Percentiles rank a stretch among this genome's conserved stretches.
Evolutionary conservation across 2,329 filamentous ascomycete genomes (phyloP).

Genomic region (Hyphodiscus sp.): DNA sequence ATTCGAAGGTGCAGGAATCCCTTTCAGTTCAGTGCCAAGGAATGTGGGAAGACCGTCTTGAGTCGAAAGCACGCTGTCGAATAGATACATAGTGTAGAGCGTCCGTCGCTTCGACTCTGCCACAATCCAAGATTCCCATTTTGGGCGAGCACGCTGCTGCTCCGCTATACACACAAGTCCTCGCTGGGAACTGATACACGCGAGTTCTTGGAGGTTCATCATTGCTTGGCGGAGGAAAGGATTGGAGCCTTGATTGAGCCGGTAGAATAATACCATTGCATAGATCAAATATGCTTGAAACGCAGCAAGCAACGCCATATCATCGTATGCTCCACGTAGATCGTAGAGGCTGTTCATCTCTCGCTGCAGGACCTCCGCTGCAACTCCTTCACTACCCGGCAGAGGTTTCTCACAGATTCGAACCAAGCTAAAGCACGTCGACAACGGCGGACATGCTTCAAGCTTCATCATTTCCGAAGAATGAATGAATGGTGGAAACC

Average conservation of each 20-base stretch:
- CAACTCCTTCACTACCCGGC: constrained; percentile 23
- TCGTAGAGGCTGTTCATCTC: constrained; percentile 27
- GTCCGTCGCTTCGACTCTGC: constrained; percentile 46
- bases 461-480: neutral
- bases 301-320: constrained; percentile 33
- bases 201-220: constrained; percentile 43
- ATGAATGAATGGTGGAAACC: constrained; percentile 20
- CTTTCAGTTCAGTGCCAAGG: constrained; percentile 41
- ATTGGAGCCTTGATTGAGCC: constrained; percentile 20
- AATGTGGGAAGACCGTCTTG: constrained; percentile 40
- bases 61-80: constrained; percentile 42
- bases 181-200: constrained; percentile 32
- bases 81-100: constrained; percentile 46
- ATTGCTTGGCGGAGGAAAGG: constrained; percentile 27
- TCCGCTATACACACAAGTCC: constrained; percentile 42
- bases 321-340: constrained; percentile 2
- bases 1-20: constrained; percentile 36
- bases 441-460: neutral
- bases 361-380: constrained; percentile 19
- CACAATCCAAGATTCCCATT: constrained; percentile 48
- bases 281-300: constrained; percentile 52
- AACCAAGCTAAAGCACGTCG: constrained; percentile 24
- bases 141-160: constrained; percentile 32
- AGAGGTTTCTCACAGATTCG: constrained; percentile 19
- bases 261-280: constrained; percentile 40